Base-by-base conservation (phyloP, 305 asterid genomes). In the Salvia sclarea region DNA sequence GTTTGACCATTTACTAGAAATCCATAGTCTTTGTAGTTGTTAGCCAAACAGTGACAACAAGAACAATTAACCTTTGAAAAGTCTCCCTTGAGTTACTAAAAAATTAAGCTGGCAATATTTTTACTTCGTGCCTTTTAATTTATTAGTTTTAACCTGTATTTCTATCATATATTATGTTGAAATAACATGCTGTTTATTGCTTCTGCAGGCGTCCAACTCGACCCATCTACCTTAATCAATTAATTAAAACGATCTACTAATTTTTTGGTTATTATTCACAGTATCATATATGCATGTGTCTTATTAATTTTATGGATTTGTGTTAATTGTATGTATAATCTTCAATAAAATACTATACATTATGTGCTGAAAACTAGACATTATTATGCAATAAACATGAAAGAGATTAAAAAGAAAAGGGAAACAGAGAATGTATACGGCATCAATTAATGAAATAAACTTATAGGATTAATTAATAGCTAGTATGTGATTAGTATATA, bases 21-120 rank as follows among this genome's bases (percentile, higher is more conserved):
- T 35, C 6, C 17, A 10, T 57, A 72, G 83, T 81, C 83, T 70
- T 53, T 45, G 71, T 25, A 73, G 86, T 76, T 44, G 79, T 75
- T 75, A 69, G 79, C 78, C 74, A 73, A 75, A 78, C 76, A 53
- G 37, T 60, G 25, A 22, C 28, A 74, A 63, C n/a, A 58, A 40
- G 10, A 66, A 69, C 48, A 35, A 35, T 69, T 59, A 13, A 69
- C 40, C 14, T 28, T 58, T 10, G 11, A 43, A 35, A 31, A 48
- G 28, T 35, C 41, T 56, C 37, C 37, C 43, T 54, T 45, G 14
- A 70, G 9, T 8, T 0, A 65, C 38, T 35, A 28, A 43, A 47
- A 73, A 48, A 4, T 0, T 6, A 28, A 28, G 24, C 45, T 8
- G 63, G n/a, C 2, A 47, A 14, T 56, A 56, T n/a, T 28, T 35